phyloP scores from a whole-genome alignment of 148 eudicot genomes.

The Rhododendron simsii region DNA sequence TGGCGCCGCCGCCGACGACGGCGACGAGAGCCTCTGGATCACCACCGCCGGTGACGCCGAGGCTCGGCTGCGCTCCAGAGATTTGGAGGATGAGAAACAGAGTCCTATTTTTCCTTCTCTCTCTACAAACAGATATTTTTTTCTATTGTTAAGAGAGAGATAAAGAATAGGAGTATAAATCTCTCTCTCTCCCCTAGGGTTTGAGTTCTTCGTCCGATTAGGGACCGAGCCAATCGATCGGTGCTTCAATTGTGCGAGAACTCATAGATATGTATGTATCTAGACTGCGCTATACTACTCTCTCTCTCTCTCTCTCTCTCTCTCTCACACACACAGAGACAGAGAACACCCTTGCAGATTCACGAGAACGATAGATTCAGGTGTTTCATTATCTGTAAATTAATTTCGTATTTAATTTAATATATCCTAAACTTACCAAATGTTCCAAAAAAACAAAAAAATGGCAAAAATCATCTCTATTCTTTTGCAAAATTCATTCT shows the following conservation, averaged over 20 bases:
- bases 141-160: too few species aligned
- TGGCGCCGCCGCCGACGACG: conserved; percentile 6
- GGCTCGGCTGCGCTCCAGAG: conserved; percentile 12
- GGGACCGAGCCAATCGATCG: not conserved
- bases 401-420: too few species aligned
- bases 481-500: too few species aligned
- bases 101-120: conserved; percentile 5
- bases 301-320: not conserved
- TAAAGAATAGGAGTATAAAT: not conserved
- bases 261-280: not conserved
- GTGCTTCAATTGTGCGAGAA: not conserved
- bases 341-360: not conserved
- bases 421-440: not conserved
- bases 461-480: too few species aligned
- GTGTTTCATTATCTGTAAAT: not conserved
- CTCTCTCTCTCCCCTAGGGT: not conserved
- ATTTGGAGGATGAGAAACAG: conserved; percentile 7
- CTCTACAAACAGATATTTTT: not conserved
- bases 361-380: not conserved
- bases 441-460: not conserved
- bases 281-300: too few species aligned
- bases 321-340: not conserved
- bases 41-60: conserved; percentile 7
- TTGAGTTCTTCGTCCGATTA: not conserved
- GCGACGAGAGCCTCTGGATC: conserved; percentile 19